Conservation (phyloP, 768 basidiomycete genomes). For the Leccinum barrowsii region DNA sequence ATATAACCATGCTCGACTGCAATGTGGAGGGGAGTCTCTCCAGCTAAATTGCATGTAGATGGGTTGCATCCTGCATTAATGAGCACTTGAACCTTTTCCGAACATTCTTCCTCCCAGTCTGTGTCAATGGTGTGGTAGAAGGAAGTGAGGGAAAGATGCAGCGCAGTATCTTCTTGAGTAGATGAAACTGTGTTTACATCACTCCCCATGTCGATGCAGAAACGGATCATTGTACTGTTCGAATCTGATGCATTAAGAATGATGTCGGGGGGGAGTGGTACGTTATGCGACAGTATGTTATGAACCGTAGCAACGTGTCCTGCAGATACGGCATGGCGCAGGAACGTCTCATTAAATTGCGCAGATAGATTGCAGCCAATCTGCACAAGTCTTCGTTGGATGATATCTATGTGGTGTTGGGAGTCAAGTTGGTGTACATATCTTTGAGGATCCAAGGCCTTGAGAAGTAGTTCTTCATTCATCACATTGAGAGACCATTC, state of each 20-base stretch:
- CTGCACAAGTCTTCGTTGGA: background rate
- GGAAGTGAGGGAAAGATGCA: background rate
- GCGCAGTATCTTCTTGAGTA: background rate
- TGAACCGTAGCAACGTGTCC: background rate
- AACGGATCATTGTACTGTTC: background rate
- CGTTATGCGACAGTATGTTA: no score
- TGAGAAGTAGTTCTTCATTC: background rate
- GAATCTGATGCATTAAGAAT: background rate
- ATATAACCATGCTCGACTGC: background rate
- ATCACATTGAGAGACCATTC: background rate
- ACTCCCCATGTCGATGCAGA: background rate
- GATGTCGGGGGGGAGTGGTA: background rate
- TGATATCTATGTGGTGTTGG: background rate
- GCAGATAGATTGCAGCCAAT: background rate
- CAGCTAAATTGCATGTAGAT: background rate
- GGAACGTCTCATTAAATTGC: background rate
- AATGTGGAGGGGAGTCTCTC: background rate
- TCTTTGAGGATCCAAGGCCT: background rate
- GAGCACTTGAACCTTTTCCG: background rate
- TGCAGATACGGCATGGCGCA: background rate
- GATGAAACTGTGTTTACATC: background rate
- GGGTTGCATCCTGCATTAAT: background rate
- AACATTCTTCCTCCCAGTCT: background rate
- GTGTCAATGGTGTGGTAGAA: fast-evolving
- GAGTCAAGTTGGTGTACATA: background rate